Evolutionary conservation across 306 rosid species (phyloP).

Genomic region (Quillaja saponaria): DNA sequence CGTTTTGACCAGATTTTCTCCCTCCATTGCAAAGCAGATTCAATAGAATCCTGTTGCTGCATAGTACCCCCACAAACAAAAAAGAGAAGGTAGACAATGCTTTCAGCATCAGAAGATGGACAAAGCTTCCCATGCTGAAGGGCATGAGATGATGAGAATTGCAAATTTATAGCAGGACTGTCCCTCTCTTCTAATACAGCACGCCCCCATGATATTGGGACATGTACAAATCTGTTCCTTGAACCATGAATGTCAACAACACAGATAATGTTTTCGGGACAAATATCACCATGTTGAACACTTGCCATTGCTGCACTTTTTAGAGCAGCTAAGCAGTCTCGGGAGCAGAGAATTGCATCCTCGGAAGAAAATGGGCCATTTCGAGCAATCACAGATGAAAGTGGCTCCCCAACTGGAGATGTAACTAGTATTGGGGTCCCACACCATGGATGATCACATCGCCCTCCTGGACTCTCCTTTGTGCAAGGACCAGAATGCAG

Average conservation of each 20-base stretch:
- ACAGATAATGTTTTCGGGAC: constrained; percentile 76
- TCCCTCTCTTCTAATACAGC: constrained; percentile 91
- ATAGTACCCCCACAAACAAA: constrained; percentile 65
- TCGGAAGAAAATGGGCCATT: constrained; percentile 68
- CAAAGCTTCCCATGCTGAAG: constrained; percentile 92
- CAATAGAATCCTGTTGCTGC: constrained; percentile 83
- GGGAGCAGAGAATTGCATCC: constrained; percentile 73
- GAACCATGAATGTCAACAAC: constrained; percentile 48
- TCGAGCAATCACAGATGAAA: constrained; percentile 51
- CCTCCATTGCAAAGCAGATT: constrained; percentile 92
- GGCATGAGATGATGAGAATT: constrained; percentile 86
- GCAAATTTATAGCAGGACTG: constrained; percentile 83
- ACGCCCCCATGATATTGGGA: constrained; percentile 87
- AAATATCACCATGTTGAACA: constrained; percentile 87
- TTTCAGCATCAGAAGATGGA: constrained; percentile 95
- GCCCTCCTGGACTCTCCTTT: constrained; percentile 73
- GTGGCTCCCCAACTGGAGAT: constrained; percentile 78
- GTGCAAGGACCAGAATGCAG: constrained; percentile 76
- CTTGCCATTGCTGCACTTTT: constrained; percentile 71
- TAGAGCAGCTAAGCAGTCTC: constrained; percentile 76
- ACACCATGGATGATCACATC: constrained; percentile 87
- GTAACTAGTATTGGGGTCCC: constrained; percentile 91
- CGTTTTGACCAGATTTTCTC: constrained; percentile 82
- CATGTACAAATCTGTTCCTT: constrained; percentile 41
- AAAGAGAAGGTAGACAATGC: constrained; percentile 69